These are phyloP conservation scores for Botrytis pseudocinerea DNA, from an alignment of 2,329 filamentous ascomycete species.

Conservation along the genomic window DNA sequence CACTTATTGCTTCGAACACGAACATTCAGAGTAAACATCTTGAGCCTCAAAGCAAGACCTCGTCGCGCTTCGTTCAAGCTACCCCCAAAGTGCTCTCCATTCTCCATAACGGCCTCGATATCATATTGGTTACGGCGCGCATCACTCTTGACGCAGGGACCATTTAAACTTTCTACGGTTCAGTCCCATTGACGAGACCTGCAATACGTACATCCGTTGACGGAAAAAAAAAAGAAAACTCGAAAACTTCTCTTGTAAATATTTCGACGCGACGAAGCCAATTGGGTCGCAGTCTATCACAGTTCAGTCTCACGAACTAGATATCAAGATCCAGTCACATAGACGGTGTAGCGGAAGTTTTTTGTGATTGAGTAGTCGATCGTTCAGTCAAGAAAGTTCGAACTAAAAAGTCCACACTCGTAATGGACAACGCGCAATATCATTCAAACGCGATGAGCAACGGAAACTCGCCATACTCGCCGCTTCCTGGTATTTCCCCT, in stretches of 20 bases:
- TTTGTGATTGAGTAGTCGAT: constrained; percentile 20
- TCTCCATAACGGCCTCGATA: constrained; percentile 16
- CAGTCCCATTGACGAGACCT: background rate
- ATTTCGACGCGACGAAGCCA: constrained; percentile 8
- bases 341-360: background rate
- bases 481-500: constrained; percentile 39
- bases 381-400: constrained; percentile 10
- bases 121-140: constrained; percentile 11
- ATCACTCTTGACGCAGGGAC: constrained; percentile 10
- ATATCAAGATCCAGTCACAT: background rate
- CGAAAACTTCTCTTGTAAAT: background rate
- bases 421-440: constrained; percentile 39
- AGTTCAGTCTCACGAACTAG: background rate
- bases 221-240: constrained; percentile 6
- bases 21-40: constrained; percentile 23
- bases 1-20: constrained; percentile 26
- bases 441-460: constrained; percentile 37
- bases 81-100: constrained; percentile 9
- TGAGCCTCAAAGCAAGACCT: constrained; percentile 20
- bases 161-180: background rate
- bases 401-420: constrained; percentile 11
- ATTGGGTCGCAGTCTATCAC: constrained; percentile 13
- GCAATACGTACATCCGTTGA: constrained; percentile 5
- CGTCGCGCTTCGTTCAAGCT: constrained; percentile 22
- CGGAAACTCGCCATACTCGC: constrained; percentile 36